These are phyloP conservation scores for Escovopsis sp. DNA, from an alignment of 2,329 filamentous ascomycete species.

Conservation along the genomic window DNA sequence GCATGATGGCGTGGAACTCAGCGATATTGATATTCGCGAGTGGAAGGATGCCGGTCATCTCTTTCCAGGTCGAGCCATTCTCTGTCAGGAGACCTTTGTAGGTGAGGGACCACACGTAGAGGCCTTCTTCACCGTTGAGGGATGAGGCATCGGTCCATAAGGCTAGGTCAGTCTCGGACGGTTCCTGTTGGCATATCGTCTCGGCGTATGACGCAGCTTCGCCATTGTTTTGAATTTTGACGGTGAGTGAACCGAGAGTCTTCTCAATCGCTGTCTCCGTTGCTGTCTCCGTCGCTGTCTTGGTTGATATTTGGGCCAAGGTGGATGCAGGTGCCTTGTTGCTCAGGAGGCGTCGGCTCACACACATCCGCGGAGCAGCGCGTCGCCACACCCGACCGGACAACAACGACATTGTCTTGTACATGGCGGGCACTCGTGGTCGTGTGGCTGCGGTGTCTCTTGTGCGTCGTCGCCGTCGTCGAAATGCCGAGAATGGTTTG, in stretches of 20 bases:
- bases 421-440: too few relatives aligned
- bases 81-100: not conserved
- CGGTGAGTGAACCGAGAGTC: not conserved
- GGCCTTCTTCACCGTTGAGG: not conserved
- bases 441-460: too few relatives aligned
- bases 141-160: constrained; percentile 1
- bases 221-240: not conserved
- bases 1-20: constrained; percentile 6
- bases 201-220: constrained; percentile 1
- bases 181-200: not conserved
- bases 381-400: too few relatives aligned
- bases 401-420: too few relatives aligned
- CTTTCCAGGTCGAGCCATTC: not conserved
- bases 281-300: too few relatives aligned
- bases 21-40: not conserved
- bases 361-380: too few relatives aligned
- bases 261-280: too few relatives aligned
- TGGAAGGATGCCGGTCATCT: not conserved
- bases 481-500: too few relatives aligned
- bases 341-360: too few relatives aligned
- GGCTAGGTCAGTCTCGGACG: not conserved
- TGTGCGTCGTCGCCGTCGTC: too few relatives aligned
- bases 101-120: not conserved
- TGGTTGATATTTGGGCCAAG: too few relatives aligned
- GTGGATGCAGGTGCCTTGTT: too few relatives aligned